phyloP scores from a whole-genome alignment of 1,139 yeast species.

The Lipomyces yarrowii region DNA sequence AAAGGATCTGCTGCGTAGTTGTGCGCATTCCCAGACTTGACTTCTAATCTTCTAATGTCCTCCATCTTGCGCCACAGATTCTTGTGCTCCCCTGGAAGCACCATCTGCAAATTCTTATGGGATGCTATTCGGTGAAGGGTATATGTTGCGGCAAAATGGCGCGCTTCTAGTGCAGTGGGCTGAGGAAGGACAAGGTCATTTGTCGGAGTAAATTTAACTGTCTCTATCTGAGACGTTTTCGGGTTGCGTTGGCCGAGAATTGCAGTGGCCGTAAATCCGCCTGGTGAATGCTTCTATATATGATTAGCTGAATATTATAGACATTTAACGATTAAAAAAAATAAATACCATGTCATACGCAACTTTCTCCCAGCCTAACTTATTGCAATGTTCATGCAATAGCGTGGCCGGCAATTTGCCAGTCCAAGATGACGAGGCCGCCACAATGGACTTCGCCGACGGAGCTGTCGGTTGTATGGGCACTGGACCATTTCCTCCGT shows the following conservation, averaged over 20 bases:
- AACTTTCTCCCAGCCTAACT: constrained; percentile 86
- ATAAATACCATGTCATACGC: constrained; percentile 66
- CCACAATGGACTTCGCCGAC: constrained; percentile 50
- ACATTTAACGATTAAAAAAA: background rate
- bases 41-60: constrained; percentile 52
- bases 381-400: constrained; percentile 85
- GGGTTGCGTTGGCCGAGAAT: constrained; percentile 74
- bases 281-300: constrained; percentile 36
- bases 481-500: constrained; percentile 4
- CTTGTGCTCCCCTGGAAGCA: constrained; percentile 80
- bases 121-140: constrained; percentile 79
- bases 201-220: constrained; percentile 65
- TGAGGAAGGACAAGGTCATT: constrained; percentile 57
- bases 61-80: constrained; percentile 78
- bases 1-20: constrained; percentile 70
- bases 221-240: constrained; percentile 68
- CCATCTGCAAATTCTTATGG: constrained; percentile 81
- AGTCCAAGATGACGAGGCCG: constrained; percentile 77
- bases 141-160: constrained; percentile 88
- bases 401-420: constrained; percentile 90
- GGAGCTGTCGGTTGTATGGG: constrained; percentile 30
- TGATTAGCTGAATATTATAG: background rate
- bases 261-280: constrained; percentile 65
- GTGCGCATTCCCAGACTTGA: constrained; percentile 50
- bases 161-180: constrained; percentile 82